Percentiles rank a stretch among this genome's conserved stretches.
Conservation (phyloP, 2,329 filamentous ascomycete genomes). For the Fusarium oligoseptatum region DNA sequence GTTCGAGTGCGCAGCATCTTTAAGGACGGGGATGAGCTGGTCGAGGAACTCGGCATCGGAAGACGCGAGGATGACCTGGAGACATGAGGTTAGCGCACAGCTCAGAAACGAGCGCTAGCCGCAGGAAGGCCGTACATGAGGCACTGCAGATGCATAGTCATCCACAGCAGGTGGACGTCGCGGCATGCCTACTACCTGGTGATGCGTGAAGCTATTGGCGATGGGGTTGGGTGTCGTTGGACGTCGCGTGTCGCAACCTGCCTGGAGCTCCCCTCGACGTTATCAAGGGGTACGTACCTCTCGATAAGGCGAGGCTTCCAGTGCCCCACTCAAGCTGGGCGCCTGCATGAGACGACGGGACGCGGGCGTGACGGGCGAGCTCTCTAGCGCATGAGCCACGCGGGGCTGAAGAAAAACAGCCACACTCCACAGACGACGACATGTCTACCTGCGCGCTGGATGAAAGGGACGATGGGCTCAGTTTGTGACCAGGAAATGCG, state of each 20-base stretch:
- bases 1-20: constrained; percentile 85
- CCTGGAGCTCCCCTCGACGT: constrained; percentile 16
- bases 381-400: not conserved
- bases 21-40: constrained; percentile 92
- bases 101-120: constrained; percentile 17
- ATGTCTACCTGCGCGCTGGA: not conserved
- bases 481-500: not conserved
- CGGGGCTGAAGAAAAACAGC: not conserved
- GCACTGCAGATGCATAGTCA: constrained; percentile 62
- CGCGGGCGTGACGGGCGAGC: not conserved
- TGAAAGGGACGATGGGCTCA: not conserved
- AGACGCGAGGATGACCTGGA: constrained; percentile 89
- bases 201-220: constrained; percentile 20
- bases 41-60: constrained; percentile 96
- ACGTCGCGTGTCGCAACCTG: constrained; percentile 37
- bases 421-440: not conserved
- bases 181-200: constrained; percentile 53
- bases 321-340: not conserved
- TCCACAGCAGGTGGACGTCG: constrained; percentile 61
- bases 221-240: constrained; percentile 24
- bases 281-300: constrained; percentile 16
- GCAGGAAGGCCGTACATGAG: constrained; percentile 54
- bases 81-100: constrained; percentile 19
- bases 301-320: not conserved
- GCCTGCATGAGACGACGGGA: not conserved